Base-by-base conservation (phyloP, 2,329 filamentous ascomycete species). In the Hypoxylon sp. region DNA sequence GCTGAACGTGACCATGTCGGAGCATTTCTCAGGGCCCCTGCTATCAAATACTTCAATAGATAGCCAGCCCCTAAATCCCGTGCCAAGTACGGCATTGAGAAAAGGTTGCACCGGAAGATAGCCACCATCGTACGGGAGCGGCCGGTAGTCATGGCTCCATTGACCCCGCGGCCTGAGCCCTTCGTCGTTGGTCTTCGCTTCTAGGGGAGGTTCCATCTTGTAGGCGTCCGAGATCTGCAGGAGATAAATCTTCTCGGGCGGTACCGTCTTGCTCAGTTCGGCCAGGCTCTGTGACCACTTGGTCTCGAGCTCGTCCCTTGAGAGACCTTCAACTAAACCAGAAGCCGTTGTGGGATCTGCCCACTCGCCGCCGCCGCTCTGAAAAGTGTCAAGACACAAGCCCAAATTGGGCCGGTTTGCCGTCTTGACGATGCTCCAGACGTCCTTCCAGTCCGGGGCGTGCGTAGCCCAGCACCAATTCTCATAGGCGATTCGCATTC, bases 401-500 rank as follows among this genome's bases (percentile, higher is more conserved):
- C 90, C 89, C 9, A 92, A 78, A 59, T 93, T 92, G 0, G 80
- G 77, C 2, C 86, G 74, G 63, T 90, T 75, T 2, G 87, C 87
- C 40, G 78, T 78, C 60, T 82, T 69, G 3, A 91, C 87, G 10
- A 92, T 87, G 2, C 83, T 75, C 88, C 88, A 92, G 0, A 87
- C 86, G 45, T 87, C 80, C 62, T 81, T 83, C 90, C 89, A 94
- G 1, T 76, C 79, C 0, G 87, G 83, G 0, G 88, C 87, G 45
- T 86, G 83, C 0, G 88, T 90, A 0, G 86, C 86, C 90, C 89
- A 93, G 73, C 89, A 91, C 88, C 89, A 92, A 69, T 92, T 92
- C 74, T 93, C 89, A 65, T 92, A 93, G 0, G 89, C 88, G 15
- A 93, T 75, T 5, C 83, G 80, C 69, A 86, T 83, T 0, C 80